Evolutionary conservation across 2,329 filamentous ascomycete species (phyloP).

Genomic region (Diplodia seriata): DNA sequence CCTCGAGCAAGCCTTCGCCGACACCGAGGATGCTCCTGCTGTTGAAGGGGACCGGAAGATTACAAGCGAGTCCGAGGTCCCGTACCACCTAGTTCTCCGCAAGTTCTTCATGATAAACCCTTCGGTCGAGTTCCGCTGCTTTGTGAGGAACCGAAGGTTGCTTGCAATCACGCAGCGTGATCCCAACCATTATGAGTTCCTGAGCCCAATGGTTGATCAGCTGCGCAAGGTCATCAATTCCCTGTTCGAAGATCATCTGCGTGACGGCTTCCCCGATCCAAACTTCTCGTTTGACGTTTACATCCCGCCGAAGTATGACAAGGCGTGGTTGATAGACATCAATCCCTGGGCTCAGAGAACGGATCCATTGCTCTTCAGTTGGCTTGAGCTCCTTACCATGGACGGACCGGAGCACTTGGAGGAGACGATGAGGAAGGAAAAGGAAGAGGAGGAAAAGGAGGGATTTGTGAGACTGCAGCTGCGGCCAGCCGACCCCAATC

Average conservation of each 20-base stretch:
- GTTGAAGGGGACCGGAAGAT: constrained; percentile 36
- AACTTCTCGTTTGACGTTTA: constrained; percentile 94
- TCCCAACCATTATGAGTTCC: constrained; percentile 86
- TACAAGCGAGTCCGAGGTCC: constrained; percentile 58
- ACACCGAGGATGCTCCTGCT: constrained; percentile 53
- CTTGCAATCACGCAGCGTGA: constrained; percentile 89
- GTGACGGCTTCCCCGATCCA: constrained; percentile 80
- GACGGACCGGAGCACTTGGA: constrained; percentile 63
- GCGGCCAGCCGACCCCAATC: not conserved
- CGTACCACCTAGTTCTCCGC: constrained; percentile 82
- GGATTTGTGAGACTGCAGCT: constrained; percentile 9
- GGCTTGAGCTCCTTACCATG: constrained; percentile 82
- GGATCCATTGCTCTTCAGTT: constrained; percentile 87
- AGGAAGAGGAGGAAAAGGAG: constrained; percentile 11
- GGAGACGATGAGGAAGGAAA: constrained; percentile 16
- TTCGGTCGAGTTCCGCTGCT: constrained; percentile 92
- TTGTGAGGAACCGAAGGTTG: constrained; percentile 81
- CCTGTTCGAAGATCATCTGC: constrained; percentile 78
- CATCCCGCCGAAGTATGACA: constrained; percentile 75
- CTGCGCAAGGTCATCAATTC: constrained; percentile 72
- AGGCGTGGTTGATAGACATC: constrained; percentile 87
- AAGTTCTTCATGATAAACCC: constrained; percentile 90
- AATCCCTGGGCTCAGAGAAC: constrained; percentile 93
- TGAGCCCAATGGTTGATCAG: constrained; percentile 70
- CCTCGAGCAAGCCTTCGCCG: constrained; percentile 90